Base-by-base conservation (phyloP, 179 eudicot genomes). In the Silene coronaria region DNA sequence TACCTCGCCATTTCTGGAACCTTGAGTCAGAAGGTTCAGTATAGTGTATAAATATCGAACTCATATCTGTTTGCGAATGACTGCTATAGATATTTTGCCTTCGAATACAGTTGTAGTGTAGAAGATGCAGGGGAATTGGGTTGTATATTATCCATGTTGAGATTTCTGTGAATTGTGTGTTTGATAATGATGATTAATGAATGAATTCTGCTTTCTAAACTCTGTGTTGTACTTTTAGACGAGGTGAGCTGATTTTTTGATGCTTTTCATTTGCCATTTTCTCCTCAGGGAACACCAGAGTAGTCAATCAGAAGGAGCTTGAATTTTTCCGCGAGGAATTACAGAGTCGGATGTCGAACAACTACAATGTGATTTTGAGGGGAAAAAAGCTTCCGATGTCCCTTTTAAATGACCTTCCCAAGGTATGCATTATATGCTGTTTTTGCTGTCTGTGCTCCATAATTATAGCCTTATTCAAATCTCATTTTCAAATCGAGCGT, bases 371-470 rank as follows among this genome's bases (percentile, higher is more conserved):
- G 51, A 82, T 94, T 65, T 78, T 95, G 88, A 86, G 77, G 85
- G 97, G 83, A 73, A 95, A 84, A 80, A 92, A 92, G 80, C 80
- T 95, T 72, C 97, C 97, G 5, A 87, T 95, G 97, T 92, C 97
- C 53, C 96, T 95, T 67, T 78, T 92, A 61, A 95, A 91, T 82
- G 99, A 95, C 72, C 87, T 85, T 71, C 95, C 89, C 45, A 95
- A 95, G 93, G 98, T 93, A 70, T 74, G 64, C 21, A 53, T 28
- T 66, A 19, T 1, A 16, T 46, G 23, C 36, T 9, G 3, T 24
- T 11, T 3, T 26, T 64, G 24, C 12, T 1, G 4, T 16, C 10
- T 11, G 16, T 62, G 34, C 4, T 62, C 12, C 17, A 30, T 45
- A 30, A 28, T 13, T 65, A 23, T 26, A 59, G 59, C 16, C 28